These are phyloP conservation scores for Cryphonectria radicalis DNA, from an alignment of 2,329 filamentous ascomycete species.

Conservation along the genomic window DNA sequence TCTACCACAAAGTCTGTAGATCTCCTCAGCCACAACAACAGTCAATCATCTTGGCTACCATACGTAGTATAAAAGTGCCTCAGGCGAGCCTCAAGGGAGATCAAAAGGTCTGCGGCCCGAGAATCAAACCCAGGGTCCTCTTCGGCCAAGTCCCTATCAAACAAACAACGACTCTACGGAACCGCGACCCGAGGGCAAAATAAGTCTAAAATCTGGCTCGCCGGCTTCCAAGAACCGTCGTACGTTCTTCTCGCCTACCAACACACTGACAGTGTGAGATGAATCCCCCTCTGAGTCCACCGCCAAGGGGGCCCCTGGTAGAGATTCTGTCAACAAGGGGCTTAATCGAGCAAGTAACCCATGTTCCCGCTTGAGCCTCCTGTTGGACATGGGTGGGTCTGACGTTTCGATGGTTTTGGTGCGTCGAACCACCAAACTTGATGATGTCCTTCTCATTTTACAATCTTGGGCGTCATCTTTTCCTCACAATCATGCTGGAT, in stretches of 20 bases:
- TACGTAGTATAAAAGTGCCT: neutral
- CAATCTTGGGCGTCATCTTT: neutral
- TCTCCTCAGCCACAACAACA: neutral
- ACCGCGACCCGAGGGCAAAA: neutral
- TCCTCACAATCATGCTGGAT: neutral
- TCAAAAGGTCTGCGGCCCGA: neutral
- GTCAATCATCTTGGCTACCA: neutral
- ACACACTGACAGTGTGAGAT: constrained; percentile 3
- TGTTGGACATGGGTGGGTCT: constrained; percentile 12
- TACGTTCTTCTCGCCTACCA: constrained; percentile 1
- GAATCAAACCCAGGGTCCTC: neutral
- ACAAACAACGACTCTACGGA: neutral
- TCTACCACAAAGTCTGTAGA: neutral
- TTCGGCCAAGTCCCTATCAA: neutral
- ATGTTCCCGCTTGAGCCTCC: constrained; percentile 3
- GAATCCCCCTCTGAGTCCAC: neutral
- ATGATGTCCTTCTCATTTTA: neutral
- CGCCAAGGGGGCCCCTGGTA: neutral
- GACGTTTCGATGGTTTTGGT: constrained; percentile 9
- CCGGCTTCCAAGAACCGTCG: neutral
- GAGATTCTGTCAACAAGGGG: neutral
- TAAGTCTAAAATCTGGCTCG: constrained; percentile 5
- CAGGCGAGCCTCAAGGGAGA: neutral
- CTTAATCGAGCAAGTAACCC: neutral
- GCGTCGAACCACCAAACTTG: neutral